phyloP scores from a whole-genome alignment of 768 basidiomycete species.

The Lyophyllum semitale region DNA sequence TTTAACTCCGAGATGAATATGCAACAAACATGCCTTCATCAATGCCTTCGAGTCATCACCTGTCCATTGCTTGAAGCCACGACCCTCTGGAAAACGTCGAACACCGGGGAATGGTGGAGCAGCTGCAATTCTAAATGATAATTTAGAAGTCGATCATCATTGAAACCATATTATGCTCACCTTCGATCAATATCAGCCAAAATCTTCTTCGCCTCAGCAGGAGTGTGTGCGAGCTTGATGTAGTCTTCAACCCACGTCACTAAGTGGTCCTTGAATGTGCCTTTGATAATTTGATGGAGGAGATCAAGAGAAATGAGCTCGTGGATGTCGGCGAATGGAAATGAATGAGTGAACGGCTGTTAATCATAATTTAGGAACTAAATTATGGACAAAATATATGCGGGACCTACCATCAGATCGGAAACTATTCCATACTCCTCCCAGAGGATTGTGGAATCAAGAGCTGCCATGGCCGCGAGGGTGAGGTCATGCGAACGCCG shows the following conservation, averaged over 20 bases:
- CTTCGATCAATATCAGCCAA: constrained; percentile 28
- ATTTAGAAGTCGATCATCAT: not conserved
- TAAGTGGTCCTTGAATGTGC: constrained; percentile 31
- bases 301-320: constrained; percentile 28
- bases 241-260: constrained; percentile 29
- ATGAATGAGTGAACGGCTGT: constrained; percentile 30
- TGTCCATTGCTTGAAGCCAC: constrained; percentile 16
- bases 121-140: constrained; percentile 1
- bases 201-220: constrained; percentile 18
- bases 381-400: not conserved
- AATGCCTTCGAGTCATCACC: constrained; percentile 6
- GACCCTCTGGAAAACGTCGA: constrained; percentile 7
- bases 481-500: constrained; percentile 20
- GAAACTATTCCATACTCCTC: constrained; percentile 31
- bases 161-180: not conserved
- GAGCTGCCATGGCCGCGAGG: constrained; percentile 16
- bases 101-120: constrained; percentile 10
- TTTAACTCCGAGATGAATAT: not conserved
- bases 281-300: constrained; percentile 32
- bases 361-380: not conserved
- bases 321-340: constrained; percentile 30
- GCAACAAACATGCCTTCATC: constrained; percentile 17
- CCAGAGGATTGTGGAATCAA: constrained; percentile 25
- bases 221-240: constrained; percentile 13
- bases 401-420: constrained; percentile 28